phyloP scores from a whole-genome alignment of 169 alveolate genomes.

The Cardiosporidium cionae region DNA sequence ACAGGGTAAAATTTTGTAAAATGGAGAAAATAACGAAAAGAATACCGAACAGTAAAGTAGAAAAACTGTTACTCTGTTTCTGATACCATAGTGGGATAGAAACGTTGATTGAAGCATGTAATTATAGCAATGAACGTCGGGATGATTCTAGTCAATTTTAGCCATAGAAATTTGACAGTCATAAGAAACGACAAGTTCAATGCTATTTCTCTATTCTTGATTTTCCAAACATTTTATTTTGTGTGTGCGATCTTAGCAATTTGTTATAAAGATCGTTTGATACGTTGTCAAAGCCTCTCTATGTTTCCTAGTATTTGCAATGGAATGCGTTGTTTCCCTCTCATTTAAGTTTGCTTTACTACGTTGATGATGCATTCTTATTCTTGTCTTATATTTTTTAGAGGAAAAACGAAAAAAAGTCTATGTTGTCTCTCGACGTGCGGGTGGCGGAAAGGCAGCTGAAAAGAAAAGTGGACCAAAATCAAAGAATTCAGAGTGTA shows the following conservation, averaged over 20 bases:
- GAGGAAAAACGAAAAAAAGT: not conserved
- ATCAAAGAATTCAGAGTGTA: constrained; percentile 8
- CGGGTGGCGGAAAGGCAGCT: constrained; percentile 2
- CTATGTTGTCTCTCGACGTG: constrained; percentile 15
- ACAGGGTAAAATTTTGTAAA: not conserved
- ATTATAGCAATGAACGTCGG: too few species aligned
- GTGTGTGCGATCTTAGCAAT: not conserved
- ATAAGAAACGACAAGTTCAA: too few species aligned
- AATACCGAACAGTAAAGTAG: too few species aligned
- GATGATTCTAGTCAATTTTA: too few species aligned
- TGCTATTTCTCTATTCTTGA: too few species aligned
- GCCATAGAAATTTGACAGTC: too few species aligned
- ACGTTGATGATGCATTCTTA: not conserved
- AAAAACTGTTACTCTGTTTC: too few species aligned
- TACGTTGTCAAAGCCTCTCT: not conserved
- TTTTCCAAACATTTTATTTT: not conserved
- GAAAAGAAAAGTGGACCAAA: not conserved
- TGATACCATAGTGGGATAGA: too few species aligned
- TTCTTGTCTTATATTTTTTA: not conserved
- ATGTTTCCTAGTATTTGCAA: not conserved
- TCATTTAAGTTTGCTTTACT: not conserved
- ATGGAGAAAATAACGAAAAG: too few species aligned
- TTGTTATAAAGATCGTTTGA: not conserved
- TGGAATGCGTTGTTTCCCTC: not conserved
- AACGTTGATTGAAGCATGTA: too few species aligned